Evolutionary conservation across 805 yeast species (phyloP).

Genomic region (Ogataea thermomethanolica): DNA sequence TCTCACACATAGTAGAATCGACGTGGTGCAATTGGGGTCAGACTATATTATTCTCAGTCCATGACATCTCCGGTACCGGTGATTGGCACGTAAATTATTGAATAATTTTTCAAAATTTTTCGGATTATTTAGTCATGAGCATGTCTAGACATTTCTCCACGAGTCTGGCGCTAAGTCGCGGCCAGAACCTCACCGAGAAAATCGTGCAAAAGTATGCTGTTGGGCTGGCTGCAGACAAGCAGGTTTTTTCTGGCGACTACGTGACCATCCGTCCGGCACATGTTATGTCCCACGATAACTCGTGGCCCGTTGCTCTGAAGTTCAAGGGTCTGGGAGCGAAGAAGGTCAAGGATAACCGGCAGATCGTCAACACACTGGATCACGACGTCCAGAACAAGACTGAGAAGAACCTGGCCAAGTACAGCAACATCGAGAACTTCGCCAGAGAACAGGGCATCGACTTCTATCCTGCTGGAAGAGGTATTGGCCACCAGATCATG

Average conservation of each 20-base stretch:
- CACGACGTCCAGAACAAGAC: constrained; percentile 96
- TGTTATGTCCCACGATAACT: constrained; percentile 98
- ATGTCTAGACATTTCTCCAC: constrained; percentile 21
- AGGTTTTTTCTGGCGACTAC: constrained; percentile 86
- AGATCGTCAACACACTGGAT: constrained; percentile 93
- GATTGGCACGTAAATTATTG: constrained; percentile 5
- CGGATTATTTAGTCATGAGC: constrained; percentile 4
- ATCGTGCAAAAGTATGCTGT: constrained; percentile 93
- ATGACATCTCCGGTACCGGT: constrained; percentile 9
- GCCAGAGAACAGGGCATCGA: constrained; percentile 90
- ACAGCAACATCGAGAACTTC: constrained; percentile 81
- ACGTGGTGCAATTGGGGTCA: too few relatives aligned
- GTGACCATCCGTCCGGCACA: constrained; percentile 93
- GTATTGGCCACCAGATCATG: constrained; percentile 99
- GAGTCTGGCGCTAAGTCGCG: constrained; percentile 30
- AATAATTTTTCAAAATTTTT: constrained; percentile 5
- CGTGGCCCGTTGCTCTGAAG: constrained; percentile 99
- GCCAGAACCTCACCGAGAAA: constrained; percentile 92
- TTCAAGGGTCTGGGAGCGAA: constrained; percentile 93
- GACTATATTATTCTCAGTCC: not conserved
- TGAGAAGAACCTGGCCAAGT: constrained; percentile 85
- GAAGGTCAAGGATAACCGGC: constrained; percentile 76
- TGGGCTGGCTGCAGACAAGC: constrained; percentile 70
- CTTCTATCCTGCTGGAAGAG: constrained; percentile 98
- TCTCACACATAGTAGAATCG: not conserved